phyloP scores from a whole-genome alignment of 2,329 filamentous ascomycete species.

The Neopestalotiopsis sp. region DNA sequence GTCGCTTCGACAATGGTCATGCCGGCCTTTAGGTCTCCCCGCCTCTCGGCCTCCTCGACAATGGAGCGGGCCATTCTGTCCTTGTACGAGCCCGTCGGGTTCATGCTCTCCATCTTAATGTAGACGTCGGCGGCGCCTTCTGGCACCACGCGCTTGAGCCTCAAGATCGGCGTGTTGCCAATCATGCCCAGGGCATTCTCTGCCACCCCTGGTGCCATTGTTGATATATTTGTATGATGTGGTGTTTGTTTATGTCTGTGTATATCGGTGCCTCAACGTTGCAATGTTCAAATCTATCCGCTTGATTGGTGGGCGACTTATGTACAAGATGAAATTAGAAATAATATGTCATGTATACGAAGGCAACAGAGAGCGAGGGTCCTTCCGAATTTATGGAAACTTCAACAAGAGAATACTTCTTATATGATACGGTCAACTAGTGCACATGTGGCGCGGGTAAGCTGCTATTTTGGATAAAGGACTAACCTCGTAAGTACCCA shows the following conservation, averaged over 20 bases:
- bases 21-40: background rate
- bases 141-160: background rate
- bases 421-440: background rate
- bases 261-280: background rate
- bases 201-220: background rate
- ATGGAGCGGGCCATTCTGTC: conserved; percentile 14
- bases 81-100: conserved; percentile 15
- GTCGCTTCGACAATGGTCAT: conserved; percentile 12
- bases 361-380: background rate
- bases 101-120: conserved; percentile 11
- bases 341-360: no score
- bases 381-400: no score
- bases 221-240: background rate
- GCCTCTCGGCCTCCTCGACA: conserved; percentile 4
- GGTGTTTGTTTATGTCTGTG: no score
- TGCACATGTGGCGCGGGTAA: background rate
- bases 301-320: background rate
- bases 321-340: background rate
- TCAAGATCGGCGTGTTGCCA: conserved; percentile 7
- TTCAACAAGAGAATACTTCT: background rate
- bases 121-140: conserved; percentile 5
- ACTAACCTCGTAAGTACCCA: background rate
- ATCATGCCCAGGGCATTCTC: conserved; percentile 9
- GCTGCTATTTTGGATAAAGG: background rate
- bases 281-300: background rate